phyloP scores from a whole-genome alignment of 441 rosid species.

The Geranium incanum region DNA sequence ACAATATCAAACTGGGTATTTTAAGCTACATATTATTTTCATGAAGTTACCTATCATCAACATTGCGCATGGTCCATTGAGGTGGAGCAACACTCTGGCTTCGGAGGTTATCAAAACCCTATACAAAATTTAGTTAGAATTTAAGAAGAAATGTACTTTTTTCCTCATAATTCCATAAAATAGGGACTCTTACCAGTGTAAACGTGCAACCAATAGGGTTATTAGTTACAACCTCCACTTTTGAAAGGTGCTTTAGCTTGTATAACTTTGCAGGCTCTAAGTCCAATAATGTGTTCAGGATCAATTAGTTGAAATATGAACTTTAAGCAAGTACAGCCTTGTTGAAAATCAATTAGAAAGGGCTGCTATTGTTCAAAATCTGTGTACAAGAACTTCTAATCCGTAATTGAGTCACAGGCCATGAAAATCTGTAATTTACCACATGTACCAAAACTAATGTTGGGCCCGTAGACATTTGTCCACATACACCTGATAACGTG shows the following conservation, averaged over 20 bases:
- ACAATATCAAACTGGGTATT: slow-evolving; percentile 11
- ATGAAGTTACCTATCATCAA: slow-evolving; percentile 70
- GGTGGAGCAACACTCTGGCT: slow-evolving; percentile 95
- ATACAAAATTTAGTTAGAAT: slow-evolving; percentile 32
- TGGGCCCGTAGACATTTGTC: too few species aligned
- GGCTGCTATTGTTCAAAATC: neutral
- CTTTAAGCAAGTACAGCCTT: slow-evolving; percentile 18
- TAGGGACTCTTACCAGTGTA: slow-evolving; percentile 58
- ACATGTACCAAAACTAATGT: neutral
- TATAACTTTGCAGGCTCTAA: slow-evolving; percentile 89
- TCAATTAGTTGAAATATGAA: slow-evolving; percentile 21
- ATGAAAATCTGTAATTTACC: neutral
- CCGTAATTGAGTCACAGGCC: neutral
- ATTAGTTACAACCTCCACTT: slow-evolving; percentile 88
- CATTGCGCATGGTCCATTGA: slow-evolving; percentile 98
- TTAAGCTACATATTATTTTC: neutral
- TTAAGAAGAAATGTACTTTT: slow-evolving; percentile 12
- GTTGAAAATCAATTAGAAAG: slow-evolving; percentile 10
- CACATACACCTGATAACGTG: too few species aligned
- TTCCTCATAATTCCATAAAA: slow-evolving; percentile 8
- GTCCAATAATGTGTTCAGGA: slow-evolving; percentile 17
- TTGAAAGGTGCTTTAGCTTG: slow-evolving; percentile 89
- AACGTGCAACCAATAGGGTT: slow-evolving; percentile 99
- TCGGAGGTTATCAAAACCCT: slow-evolving; percentile 99
- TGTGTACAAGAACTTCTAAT: neutral